Percentiles rank a stretch among this genome's conserved stretches.
Evolutionary conservation across 108 stramenopile species (phyloP).

Genomic region (Chaetoceros muelleri): DNA sequence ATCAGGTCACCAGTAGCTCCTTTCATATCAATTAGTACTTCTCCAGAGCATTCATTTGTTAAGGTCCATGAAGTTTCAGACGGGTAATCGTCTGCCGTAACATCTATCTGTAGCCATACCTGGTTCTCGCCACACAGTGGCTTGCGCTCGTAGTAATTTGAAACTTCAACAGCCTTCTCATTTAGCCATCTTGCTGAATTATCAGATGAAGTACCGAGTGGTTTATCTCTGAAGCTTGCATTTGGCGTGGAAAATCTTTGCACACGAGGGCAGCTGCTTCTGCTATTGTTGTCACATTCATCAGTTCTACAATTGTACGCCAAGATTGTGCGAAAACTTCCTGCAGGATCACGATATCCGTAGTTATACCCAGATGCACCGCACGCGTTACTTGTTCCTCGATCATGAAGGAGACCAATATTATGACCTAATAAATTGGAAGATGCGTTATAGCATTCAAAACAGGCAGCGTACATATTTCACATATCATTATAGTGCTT

Average conservation of each 20-base stretch:
- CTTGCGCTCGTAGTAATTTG: no score
- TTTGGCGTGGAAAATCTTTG: not conserved
- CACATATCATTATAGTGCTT: not conserved
- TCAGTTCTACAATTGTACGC: not conserved
- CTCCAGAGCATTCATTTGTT: no score
- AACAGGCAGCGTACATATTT: not conserved
- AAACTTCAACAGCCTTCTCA: no score
- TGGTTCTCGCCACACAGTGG: no score
- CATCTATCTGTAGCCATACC: no score
- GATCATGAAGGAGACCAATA: conserved; percentile 1
- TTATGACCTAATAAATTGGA: not conserved
- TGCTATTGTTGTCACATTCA: not conserved
- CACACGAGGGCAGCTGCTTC: not conserved
- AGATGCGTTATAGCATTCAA: not conserved
- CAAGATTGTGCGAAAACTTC: conserved; percentile 11
- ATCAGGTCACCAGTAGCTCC: no score
- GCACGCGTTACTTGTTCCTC: not conserved
- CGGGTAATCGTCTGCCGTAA: no score
- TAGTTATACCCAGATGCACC: not conserved
- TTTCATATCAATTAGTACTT: no score
- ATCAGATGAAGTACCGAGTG: not conserved
- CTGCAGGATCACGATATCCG: conserved; percentile 7
- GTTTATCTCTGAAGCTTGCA: not conserved
- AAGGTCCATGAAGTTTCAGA: no score
- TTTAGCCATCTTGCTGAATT: no score